A percentile compares a stretch with the other conserved stretches of the same genome.
phyloP scores from a whole-genome alignment of 2,329 filamentous ascomycete genomes.

The Metarhizium rileyi region DNA sequence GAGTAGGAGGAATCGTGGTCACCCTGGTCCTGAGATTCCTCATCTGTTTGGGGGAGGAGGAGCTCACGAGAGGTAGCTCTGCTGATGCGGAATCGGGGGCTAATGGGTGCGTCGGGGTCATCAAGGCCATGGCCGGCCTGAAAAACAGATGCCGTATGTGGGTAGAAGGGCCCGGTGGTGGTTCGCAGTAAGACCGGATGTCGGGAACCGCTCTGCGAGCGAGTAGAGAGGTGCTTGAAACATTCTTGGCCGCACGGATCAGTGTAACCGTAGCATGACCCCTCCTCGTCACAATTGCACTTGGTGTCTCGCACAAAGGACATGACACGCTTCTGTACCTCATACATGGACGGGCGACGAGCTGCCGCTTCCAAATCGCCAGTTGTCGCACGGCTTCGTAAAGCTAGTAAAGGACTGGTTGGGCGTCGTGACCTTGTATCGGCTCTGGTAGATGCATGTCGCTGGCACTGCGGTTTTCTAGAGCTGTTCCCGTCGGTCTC shows the following conservation, averaged over 20 bases:
- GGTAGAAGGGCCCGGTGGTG: constrained; percentile 26
- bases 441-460: constrained; percentile 18
- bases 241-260: constrained; percentile 58
- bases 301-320: constrained; percentile 59
- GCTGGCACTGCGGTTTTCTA: constrained; percentile 16
- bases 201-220: constrained; percentile 21
- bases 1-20: constrained; percentile 15
- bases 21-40: constrained; percentile 13
- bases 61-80: constrained; percentile 31
- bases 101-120: constrained; percentile 18
- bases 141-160: constrained; percentile 17
- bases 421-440: constrained; percentile 20
- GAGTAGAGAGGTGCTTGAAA: constrained; percentile 45
- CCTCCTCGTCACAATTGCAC: constrained; percentile 49
- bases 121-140: constrained; percentile 16
- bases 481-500: constrained; percentile 18
- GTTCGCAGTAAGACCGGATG: constrained; percentile 31
- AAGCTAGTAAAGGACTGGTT: constrained; percentile 13
- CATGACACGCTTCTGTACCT: constrained; percentile 46
- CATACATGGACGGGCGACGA: constrained; percentile 43
- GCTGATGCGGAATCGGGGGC: constrained; percentile 25
- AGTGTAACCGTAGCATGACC: constrained; percentile 53
- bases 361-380: constrained; percentile 21
- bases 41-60: constrained; percentile 17
- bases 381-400: constrained; percentile 17